Evolutionary conservation across 495 filamentous ascomycete species (phyloP), one percentile per base, ranked within the genome.

Genomic region (Aspergillus mulundensis): DNA sequence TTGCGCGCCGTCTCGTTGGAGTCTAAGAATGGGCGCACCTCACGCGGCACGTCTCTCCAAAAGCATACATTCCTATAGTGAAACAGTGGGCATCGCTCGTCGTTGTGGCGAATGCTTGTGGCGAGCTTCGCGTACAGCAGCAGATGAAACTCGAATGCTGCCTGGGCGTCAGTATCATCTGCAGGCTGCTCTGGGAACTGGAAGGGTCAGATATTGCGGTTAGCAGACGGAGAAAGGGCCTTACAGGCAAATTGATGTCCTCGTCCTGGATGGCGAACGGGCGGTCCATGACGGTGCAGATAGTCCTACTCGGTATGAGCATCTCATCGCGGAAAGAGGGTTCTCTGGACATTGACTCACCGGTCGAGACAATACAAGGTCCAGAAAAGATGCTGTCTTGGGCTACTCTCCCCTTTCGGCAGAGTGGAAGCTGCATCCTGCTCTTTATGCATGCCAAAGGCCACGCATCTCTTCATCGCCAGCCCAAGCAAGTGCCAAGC

Each of bases 191-290:
- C 39, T 24, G 1, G 49, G 36, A 7, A 39, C 32, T 51, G 10
- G 18, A 24, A 15, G 2, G 1, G 47, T 50, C 16, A 50, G 47
- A 16, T 20, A 11, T 1, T 34, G 20, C 34, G 3, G 14, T 5
- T n/a, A 20, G 11, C 53, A 18, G 7, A 2, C 32, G 40, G 14
- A 5, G 12, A 8, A 56, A 15, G 5, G 7, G 1, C 57, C 57
- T 15, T 48, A 69, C 66, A 30, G 39, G n/a, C 11, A 65, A 47
- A 11, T 61, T 48, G 11, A 69, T 65, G 23, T 69, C 66, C 10
- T 66, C 59, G 51, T 69, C 66, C 16, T 66, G 58, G 16, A 69
- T 65, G 30, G 51, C 61, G 41, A 69, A 66, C 0, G 66, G 66
- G 23, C 64, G 63, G 49, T 63, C 63, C 53, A 63, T 61, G 8